Conservation (phyloP, 768 basidiomycete species). For the Cantharellus anzutake region DNA sequence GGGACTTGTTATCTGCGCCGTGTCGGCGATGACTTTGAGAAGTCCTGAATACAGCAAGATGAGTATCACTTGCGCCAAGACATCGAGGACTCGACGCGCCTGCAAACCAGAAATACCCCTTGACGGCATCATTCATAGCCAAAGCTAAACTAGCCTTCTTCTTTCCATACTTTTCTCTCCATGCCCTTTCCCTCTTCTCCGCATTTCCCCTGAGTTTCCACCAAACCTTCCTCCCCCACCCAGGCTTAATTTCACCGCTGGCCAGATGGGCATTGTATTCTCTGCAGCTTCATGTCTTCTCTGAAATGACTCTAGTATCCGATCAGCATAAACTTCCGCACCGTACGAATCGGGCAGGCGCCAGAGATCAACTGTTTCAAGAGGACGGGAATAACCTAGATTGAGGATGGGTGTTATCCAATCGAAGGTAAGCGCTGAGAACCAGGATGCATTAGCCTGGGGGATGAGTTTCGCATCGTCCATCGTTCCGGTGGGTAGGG, state of each 20-base stretch:
- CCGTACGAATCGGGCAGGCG: background rate
- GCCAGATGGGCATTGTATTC: conserved; percentile 33
- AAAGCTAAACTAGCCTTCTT: conserved; percentile 16
- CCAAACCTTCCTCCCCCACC: background rate
- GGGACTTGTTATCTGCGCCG: conserved; percentile 12
- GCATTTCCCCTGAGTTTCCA: background rate
- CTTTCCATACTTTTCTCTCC: conserved; percentile 14
- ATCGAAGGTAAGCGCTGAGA: conserved; percentile 40
- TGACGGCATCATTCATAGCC: conserved; percentile 17
- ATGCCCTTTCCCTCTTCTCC: conserved; percentile 14
- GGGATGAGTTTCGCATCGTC: conserved; percentile 46
- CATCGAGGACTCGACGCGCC: background rate
- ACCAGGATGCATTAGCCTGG: conserved; percentile 32
- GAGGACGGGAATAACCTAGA: conserved; percentile 49
- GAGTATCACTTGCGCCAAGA: background rate
- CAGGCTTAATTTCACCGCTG: background rate
- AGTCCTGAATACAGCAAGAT: conserved; percentile 5
- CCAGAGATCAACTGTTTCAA: conserved; percentile 22
- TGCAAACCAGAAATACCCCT: conserved; percentile 7
- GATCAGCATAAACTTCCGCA: conserved; percentile 30
- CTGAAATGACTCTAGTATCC: conserved; percentile 46
- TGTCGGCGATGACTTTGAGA: conserved; percentile 14
- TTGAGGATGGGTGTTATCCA: conserved; percentile 38
- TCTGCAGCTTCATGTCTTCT: conserved; percentile 33
- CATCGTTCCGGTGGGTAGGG: conserved; percentile 33